phyloP scores from a whole-genome alignment of 2,329 filamentous ascomycete genomes.

The Cercospora sp. region DNA sequence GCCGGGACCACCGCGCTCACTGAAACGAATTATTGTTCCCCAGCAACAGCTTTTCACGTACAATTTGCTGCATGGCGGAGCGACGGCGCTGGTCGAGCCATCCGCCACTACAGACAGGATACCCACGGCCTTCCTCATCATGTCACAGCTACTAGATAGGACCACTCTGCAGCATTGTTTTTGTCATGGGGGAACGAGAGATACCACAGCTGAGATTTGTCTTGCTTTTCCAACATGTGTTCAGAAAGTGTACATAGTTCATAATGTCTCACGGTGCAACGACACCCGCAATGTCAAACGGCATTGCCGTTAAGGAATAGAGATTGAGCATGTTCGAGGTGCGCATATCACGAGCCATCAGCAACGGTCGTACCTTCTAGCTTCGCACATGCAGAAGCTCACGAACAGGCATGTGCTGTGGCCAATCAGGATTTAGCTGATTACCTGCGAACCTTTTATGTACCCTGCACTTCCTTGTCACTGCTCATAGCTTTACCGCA shows the following conservation, averaged over 20 bases:
- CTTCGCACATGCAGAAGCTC: not conserved
- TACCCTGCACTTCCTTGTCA: not conserved
- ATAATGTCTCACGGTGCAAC: conserved; percentile 16
- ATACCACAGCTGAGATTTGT: conserved; percentile 11
- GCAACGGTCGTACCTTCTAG: not conserved
- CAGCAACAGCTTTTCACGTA: not conserved
- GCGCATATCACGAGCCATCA: not conserved
- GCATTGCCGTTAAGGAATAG: not conserved
- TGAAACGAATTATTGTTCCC: not conserved
- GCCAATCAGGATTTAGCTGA: not conserved
- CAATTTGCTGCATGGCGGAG: not conserved
- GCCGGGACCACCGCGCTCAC: not conserved
- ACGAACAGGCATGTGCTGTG: not conserved
- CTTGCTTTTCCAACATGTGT: not conserved
- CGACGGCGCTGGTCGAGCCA: not conserved
- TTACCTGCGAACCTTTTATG: not conserved
- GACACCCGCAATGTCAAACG: not conserved
- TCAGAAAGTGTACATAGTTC: conserved; percentile 11
- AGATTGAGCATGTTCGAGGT: not conserved
- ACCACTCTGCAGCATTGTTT: not conserved
- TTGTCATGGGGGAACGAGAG: conserved; percentile 8
- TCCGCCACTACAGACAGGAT: not conserved
- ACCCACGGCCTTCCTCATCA: not conserved
- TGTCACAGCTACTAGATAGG: not conserved
- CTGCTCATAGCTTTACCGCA: not conserved